These are phyloP conservation scores for Wickerhamomyces queroliae DNA, from an alignment of 805 yeast genomes.

Conservation along the genomic window DNA sequence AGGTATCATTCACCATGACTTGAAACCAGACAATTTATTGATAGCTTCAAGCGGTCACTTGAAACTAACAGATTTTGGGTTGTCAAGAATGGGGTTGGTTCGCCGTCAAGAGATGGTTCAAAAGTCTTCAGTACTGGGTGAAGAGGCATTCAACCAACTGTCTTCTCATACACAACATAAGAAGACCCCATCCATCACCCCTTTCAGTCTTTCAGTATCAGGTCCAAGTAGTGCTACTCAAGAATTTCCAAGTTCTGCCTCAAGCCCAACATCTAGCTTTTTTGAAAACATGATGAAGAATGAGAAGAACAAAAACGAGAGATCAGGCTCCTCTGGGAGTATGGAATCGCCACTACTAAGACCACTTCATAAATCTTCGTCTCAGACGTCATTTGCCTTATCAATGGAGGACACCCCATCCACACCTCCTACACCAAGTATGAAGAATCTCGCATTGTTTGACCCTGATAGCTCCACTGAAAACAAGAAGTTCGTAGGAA, in stretches of 20 bases:
- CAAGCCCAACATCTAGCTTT: constrained; percentile 24
- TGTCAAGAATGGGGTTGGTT: constrained; percentile 82
- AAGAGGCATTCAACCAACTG: constrained; percentile 17
- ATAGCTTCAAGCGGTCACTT: constrained; percentile 86
- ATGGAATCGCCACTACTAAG: constrained; percentile 42
- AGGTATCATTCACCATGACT: constrained; percentile 91
- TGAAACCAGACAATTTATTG: constrained; percentile 90
- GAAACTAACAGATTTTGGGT: constrained; percentile 92
- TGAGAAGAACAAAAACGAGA: constrained; percentile 9
- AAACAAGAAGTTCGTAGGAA: constrained; percentile 77
- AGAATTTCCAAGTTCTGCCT: constrained; percentile 13
- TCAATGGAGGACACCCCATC: constrained; percentile 43
- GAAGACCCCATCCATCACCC: constrained; percentile 18
- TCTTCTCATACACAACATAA: constrained; percentile 9
- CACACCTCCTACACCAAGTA: constrained; percentile 7
- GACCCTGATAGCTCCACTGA: constrained; percentile 61
- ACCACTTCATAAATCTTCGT: constrained; percentile 43
- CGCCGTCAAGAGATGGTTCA: constrained; percentile 56
- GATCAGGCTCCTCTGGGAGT: constrained; percentile 14
- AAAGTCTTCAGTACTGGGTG: constrained; percentile 8
- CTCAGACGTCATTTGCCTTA: constrained; percentile 53
- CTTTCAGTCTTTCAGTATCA: constrained; percentile 12
- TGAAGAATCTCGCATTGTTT: constrained; percentile 54
- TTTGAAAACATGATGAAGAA: constrained; percentile 22
- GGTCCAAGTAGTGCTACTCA: constrained; percentile 2